Evolutionary conservation across 495 filamentous ascomycete species (phyloP), one percentile per base, ranked within the genome.

Genomic region (Aspergillus olivimuriae): DNA sequence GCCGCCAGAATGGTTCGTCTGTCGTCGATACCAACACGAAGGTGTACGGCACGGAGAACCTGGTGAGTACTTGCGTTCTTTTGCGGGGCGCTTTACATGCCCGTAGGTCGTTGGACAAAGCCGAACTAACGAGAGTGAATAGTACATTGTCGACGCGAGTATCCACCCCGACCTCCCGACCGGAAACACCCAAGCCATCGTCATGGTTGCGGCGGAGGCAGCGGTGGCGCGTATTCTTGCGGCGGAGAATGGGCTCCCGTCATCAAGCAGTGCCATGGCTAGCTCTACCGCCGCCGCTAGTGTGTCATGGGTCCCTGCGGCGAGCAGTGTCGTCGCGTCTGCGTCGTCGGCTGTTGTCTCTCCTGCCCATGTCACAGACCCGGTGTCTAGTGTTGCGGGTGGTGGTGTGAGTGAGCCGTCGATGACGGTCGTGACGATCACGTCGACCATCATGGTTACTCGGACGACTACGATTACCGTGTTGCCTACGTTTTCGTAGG

Each of bases 21-120:
- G 83, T 87, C 20, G 83, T 87, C n/a, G 83, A 87, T 48, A 62
- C 69, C 30, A 74, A 85, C 69, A 74, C 81, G 41, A 75, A 78
- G 59, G 82, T 86, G 38, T 87, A 82, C 41, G 83, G 83, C 41
- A 84, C 75, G 7, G 76, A 83, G 52, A 86, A 83, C 65, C 62
- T 84, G 39, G 63, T 67, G 48, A 42, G 47, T 33, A 10, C 2
- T 16, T 36, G n/a, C 34, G 2, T 36, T 17, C 4, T 36, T 19
- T 37, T 20, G 14, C 9, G 5, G 21, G 12, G n/a, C 22, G 14
- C 3, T 14, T 4, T 9, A 17, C 14, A 28, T 14, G 19, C 42
- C 16, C 10, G 34, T 19, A 6, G 11, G 6, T 28, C 5, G 24
- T 28, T 28, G 24, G 11, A 28, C 5, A 28, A 11, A 11, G n/a